Percentiles rank a stretch among this genome's conserved stretches.
Conservation (phyloP, 768 basidiomycete species). For the Agaricus blazei region DNA sequence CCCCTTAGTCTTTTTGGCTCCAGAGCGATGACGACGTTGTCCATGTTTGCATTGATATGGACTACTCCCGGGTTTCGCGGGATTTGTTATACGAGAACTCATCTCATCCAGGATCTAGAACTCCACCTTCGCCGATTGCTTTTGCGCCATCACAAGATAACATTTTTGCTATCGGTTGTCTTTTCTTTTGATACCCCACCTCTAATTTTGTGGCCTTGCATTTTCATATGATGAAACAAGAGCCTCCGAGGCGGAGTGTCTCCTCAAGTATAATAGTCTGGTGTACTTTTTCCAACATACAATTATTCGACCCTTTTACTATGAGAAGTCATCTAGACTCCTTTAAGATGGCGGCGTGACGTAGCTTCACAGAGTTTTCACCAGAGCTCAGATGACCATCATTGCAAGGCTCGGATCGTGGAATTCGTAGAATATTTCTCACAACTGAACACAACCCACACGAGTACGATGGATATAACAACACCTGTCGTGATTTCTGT, state of each 20-base stretch:
- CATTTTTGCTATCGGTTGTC: neutral
- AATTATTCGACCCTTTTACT: neutral
- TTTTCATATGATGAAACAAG: neutral
- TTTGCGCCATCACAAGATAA: neutral
- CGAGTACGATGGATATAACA: no score
- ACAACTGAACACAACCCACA: no score
- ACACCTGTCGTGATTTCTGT: no score
- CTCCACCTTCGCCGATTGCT: neutral
- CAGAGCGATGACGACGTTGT: no score
- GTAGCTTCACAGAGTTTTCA: neutral
- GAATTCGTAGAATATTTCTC: no score
- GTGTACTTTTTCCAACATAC: no score
- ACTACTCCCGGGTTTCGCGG: no score
- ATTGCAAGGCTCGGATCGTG: neutral
- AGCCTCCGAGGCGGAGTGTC: neutral
- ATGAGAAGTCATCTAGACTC: neutral
- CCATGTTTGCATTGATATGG: no score
- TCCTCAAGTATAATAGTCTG: neutral
- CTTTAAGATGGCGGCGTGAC: neutral
- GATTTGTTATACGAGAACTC: neutral
- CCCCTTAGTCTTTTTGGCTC: no score
- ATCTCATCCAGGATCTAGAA: neutral
- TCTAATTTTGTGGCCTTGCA: neutral
- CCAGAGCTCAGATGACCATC: neutral
- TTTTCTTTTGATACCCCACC: neutral